Conservation (phyloP, 2,329 filamentous ascomycete genomes). For the Incumbomyces lentus region DNA sequence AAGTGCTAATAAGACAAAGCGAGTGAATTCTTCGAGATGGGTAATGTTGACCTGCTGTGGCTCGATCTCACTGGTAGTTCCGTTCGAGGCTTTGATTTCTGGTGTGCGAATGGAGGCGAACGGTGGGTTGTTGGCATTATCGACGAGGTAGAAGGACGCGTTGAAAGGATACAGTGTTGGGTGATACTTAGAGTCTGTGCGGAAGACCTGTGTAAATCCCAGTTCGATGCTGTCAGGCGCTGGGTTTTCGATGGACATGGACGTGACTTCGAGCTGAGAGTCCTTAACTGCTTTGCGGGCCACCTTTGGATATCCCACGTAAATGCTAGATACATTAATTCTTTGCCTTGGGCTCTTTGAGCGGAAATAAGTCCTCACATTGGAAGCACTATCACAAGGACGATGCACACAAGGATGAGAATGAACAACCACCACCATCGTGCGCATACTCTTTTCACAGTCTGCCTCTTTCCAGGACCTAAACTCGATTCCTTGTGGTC, state of each 20-base stretch:
- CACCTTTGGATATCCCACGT: slow-evolving; percentile 49
- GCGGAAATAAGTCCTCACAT: slow-evolving; percentile 36
- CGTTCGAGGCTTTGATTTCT: slow-evolving; percentile 32
- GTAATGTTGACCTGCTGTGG: slow-evolving; percentile 34
- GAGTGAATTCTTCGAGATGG: slow-evolving; percentile 36
- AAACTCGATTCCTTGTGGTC: background rate
- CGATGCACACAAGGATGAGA: slow-evolving; percentile 39
- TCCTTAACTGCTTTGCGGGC: slow-evolving; percentile 45
- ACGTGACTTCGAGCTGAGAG: slow-evolving; percentile 40
- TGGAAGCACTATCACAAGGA: slow-evolving; percentile 45
- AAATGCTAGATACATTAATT: slow-evolving; percentile 34
- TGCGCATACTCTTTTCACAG: slow-evolving; percentile 10
- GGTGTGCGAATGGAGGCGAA: slow-evolving; percentile 41
- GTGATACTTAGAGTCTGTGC: slow-evolving; percentile 41
- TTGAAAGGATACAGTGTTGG: slow-evolving; percentile 46
- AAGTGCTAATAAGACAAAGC: slow-evolving; percentile 41
- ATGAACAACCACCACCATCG: slow-evolving; percentile 47
- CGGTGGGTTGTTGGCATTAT: slow-evolving; percentile 25
- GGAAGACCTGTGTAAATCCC: slow-evolving; percentile 38
- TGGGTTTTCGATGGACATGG: slow-evolving; percentile 43
- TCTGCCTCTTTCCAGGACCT: background rate
- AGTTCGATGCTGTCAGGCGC: slow-evolving; percentile 39
- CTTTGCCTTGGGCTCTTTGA: background rate
- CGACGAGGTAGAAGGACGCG: slow-evolving; percentile 40
- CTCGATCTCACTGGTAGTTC: slow-evolving; percentile 32